Conservation (phyloP, 1,139 yeast species). For the Eremothecium gossypii region DNA sequence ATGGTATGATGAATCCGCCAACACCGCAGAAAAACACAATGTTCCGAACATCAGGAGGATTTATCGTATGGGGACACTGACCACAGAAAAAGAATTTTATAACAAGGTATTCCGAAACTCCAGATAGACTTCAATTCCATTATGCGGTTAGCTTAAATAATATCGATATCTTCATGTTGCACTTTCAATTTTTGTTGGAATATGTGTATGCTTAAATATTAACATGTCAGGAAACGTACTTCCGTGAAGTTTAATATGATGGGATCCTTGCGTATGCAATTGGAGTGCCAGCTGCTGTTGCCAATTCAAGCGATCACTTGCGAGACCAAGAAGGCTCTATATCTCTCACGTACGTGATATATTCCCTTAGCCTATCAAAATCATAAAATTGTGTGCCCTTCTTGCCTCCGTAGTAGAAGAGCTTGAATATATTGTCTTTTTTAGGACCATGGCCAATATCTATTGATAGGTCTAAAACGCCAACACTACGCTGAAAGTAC, state of each 20-base stretch:
- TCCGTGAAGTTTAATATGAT: too few relatives aligned
- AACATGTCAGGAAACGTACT: too few relatives aligned
- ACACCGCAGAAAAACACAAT: constrained; percentile 26
- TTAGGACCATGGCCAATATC: constrained; percentile 28
- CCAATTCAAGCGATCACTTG: too few relatives aligned
- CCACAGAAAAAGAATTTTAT: constrained; percentile 24
- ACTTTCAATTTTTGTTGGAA: too few relatives aligned
- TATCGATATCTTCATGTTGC: too few relatives aligned
- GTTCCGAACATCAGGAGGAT: constrained; percentile 24
- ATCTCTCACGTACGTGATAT: constrained; percentile 26
- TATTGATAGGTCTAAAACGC: constrained; percentile 40
- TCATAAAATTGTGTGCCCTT: constrained; percentile 13
- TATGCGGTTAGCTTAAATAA: too few relatives aligned
- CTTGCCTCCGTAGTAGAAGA: constrained; percentile 28
- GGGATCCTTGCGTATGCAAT: too few relatives aligned
- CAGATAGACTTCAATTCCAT: too few relatives aligned
- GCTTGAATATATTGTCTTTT: constrained; percentile 24
- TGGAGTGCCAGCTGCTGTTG: too few relatives aligned
- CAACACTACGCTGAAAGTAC: constrained; percentile 89
- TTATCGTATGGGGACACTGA: constrained; percentile 21
- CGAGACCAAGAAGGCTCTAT: constrained; percentile 29
- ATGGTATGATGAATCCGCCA: constrained; percentile 24
- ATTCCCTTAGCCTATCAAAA: constrained; percentile 18
- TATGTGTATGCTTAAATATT: too few relatives aligned
- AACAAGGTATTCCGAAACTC: too few relatives aligned